Evolutionary conservation across 1,284 basidiomycete genomes (phyloP).

Genomic region (Vanrija humicola): DNA sequence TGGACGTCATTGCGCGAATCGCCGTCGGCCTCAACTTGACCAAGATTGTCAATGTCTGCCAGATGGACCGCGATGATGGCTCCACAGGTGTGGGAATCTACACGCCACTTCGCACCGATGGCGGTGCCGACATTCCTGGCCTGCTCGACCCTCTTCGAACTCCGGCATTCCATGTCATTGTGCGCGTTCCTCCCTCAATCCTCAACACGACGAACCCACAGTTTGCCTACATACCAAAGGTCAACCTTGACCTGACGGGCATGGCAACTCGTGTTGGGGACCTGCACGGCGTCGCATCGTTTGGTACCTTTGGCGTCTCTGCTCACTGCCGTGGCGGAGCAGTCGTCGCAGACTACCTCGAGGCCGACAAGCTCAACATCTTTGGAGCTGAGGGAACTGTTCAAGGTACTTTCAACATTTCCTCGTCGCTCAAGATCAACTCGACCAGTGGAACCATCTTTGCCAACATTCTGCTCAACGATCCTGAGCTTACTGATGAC

Average conservation of each 20-base stretch:
- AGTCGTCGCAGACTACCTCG: conserved; percentile 31
- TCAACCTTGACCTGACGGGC: conserved; percentile 29
- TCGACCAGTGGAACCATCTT: conserved; percentile 37
- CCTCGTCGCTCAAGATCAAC: conserved; percentile 37
- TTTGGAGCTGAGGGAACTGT: conserved; percentile 32
- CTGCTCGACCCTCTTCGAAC: conserved; percentile 28
- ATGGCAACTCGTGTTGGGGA: conserved; percentile 44
- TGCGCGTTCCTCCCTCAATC: conserved; percentile 37
- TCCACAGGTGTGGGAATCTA: conserved; percentile 43
- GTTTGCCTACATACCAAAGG: conserved; percentile 18
- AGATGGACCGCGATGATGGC: conserved; percentile 28
- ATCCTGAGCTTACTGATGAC: conserved; percentile 21
- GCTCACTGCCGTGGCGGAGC: conserved; percentile 29
- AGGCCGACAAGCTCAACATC: conserved; percentile 30
- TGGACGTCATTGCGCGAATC: conserved; percentile 43
- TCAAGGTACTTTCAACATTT: conserved; percentile 43
- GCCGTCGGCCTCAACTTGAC: conserved; percentile 23
- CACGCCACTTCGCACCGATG: conserved; percentile 36
- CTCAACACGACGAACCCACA: conserved; percentile 1
- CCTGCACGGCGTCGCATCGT: conserved; percentile 27
- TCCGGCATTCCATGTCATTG: conserved; percentile 36
- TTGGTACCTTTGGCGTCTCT: conserved; percentile 27
- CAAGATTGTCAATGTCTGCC: conserved; percentile 35
- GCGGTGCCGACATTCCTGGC: conserved; percentile 24
- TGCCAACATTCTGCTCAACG: conserved; percentile 39